Percentiles rank a stretch among this genome's conserved stretches.
phyloP scores from a whole-genome alignment of 257 asterid genomes.

The Solanum gandarillasii region DNA sequence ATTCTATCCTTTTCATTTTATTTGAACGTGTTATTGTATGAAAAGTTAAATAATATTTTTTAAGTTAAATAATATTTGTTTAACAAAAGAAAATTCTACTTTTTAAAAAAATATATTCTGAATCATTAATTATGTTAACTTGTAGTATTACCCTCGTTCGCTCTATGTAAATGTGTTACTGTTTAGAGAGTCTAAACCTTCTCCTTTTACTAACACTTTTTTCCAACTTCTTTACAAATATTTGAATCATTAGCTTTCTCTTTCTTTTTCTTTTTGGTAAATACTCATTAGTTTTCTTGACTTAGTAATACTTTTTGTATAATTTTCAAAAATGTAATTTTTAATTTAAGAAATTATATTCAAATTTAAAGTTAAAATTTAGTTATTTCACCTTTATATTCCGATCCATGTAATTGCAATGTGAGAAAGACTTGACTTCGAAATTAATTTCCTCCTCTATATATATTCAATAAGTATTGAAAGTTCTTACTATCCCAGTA shows the following conservation, averaged over 20 bases:
- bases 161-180: too few relatives aligned
- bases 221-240: not conserved
- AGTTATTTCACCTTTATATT: not conserved
- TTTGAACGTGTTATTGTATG: not conserved
- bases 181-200: not conserved
- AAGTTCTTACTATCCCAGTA: too few relatives aligned
- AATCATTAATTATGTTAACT: too few relatives aligned
- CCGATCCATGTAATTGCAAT: fast-evolving
- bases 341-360: not conserved
- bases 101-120: too few relatives aligned
- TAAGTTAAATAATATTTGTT: not conserved
- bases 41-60: not conserved
- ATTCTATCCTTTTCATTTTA: not conserved
- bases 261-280: not conserved
- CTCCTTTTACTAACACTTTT: too few relatives aligned
- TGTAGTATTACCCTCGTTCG: too few relatives aligned
- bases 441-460: not conserved
- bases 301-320: not conserved
- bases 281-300: not conserved
- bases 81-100: not conserved
- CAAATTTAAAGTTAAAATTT: not conserved
- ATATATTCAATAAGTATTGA: not conserved
- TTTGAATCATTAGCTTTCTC: not conserved
- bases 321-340: not conserved
- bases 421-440: not conserved